A percentile compares a stretch with the other conserved stretches of the same genome.
These are phyloP conservation scores for Jatropha multifida DNA, from an alignment of 441 rosid species.

Conservation along the genomic window DNA sequence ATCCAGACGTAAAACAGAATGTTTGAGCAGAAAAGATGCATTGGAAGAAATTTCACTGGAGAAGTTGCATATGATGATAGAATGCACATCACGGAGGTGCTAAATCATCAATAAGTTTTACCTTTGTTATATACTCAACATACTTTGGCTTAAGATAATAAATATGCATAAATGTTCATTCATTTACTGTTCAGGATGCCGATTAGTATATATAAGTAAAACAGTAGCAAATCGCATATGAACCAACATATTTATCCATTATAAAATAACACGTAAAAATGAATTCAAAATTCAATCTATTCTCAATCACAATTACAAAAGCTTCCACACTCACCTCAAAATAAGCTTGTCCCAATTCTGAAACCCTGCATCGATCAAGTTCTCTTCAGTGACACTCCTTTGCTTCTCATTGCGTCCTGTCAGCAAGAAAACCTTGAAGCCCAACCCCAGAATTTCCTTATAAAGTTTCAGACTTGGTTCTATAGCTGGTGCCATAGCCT, in stretches of 20 bases:
- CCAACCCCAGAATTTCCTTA: constrained; percentile 55
- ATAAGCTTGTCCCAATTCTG: constrained; percentile 84
- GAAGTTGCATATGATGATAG: neutral
- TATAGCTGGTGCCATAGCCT: constrained; percentile 66
- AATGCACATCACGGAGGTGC: neutral
- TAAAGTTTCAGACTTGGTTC: constrained; percentile 76
- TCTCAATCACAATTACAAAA: neutral
- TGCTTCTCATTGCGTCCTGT: constrained; percentile 78
- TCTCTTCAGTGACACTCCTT: constrained; percentile 59
- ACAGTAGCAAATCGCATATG: neutral
- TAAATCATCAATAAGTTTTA: neutral
- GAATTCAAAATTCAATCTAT: neutral
- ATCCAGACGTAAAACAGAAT: neutral
- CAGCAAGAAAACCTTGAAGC: constrained; percentile 77
- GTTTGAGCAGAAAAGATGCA: neutral
- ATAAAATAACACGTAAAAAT: neutral
- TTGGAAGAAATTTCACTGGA: neutral
- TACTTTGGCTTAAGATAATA: neutral
- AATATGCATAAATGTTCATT: neutral
- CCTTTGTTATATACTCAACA: neutral
- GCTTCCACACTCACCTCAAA: constrained; percentile 53
- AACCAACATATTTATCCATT: neutral
- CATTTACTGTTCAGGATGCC: neutral
- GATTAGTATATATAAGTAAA: neutral
- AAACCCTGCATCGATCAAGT: constrained; percentile 68